Evolutionary conservation across 345 rosid genomes (phyloP).

Genomic region (Garcia nutans): DNA sequence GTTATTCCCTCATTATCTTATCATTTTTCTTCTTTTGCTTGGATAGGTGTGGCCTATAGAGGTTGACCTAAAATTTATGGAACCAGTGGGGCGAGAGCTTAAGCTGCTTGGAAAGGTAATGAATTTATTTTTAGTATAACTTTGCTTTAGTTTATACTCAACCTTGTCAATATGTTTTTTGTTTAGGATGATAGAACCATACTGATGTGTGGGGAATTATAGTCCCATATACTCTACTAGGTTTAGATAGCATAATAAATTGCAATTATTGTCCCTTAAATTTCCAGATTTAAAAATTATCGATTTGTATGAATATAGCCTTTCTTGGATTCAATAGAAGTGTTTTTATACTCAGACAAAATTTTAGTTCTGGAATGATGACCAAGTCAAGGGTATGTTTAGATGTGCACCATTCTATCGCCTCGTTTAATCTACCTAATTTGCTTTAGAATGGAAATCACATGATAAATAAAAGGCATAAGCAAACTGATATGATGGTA

Average conservation of each 20-base stretch:
- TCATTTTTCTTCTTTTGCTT: constrained; percentile 7
- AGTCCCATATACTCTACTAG: neutral
- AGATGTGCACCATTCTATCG: too few relatives aligned
- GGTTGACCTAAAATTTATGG: constrained; percentile 68
- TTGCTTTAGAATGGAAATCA: neutral
- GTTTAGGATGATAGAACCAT: neutral
- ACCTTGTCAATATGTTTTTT: neutral
- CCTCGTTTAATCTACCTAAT: neutral
- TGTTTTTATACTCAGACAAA: neutral
- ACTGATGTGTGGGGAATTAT: neutral
- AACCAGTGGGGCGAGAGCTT: constrained; percentile 77
- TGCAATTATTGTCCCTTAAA: neutral
- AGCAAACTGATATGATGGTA: neutral
- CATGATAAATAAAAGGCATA: neutral
- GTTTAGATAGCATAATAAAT: neutral
- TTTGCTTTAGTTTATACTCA: neutral
- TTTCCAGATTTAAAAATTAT: neutral
- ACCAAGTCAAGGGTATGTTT: neutral
- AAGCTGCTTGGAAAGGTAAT: constrained; percentile 80
- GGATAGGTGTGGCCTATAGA: constrained; percentile 86
- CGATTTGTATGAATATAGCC: neutral
- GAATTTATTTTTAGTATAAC: neutral
- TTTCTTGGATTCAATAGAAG: neutral
- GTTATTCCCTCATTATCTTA: neutral
- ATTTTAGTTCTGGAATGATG: neutral